Conservation (phyloP, 192 early-diverging fungal species). For the Entophlyctis helioformis region DNA sequence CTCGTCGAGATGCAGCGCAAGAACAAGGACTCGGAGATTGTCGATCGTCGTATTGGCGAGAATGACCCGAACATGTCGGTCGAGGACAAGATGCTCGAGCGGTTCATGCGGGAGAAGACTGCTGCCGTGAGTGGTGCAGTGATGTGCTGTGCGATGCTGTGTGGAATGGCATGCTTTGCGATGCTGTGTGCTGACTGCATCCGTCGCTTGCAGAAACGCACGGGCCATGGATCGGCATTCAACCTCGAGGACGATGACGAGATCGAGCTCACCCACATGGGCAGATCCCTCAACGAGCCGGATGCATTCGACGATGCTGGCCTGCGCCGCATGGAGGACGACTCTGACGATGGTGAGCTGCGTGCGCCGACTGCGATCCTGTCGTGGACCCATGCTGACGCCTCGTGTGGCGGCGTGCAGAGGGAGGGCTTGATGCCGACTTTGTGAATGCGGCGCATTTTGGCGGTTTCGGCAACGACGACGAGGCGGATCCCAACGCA, state of each 20-base stretch:
- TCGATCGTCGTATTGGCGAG: constrained; percentile 94
- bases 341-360: constrained; percentile 17
- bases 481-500: too few species aligned
- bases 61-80: constrained; percentile 70
- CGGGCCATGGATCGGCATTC: constrained; percentile 33
- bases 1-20: constrained; percentile 61
- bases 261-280: constrained; percentile 90
- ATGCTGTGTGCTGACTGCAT: too few species aligned
- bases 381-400: too few species aligned
- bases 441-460: constrained; percentile 71
- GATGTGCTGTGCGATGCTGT: too few species aligned
- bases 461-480: constrained; percentile 82
- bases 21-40: constrained; percentile 58
- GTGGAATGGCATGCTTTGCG: too few species aligned
- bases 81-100: constrained; percentile 92
- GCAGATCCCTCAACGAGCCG: constrained; percentile 73
- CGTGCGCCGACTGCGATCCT: too few species aligned
- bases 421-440: constrained; percentile 47
- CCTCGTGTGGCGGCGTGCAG: too few species aligned
- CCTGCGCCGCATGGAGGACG: constrained; percentile 34
- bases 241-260: constrained; percentile 79
- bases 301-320: constrained; percentile 72
- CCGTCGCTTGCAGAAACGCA: constrained; percentile 10
- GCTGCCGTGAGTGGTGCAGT: too few species aligned
- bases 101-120: constrained; percentile 82